Conservation (phyloP, 495 filamentous ascomycete genomes). For the Podospora fimiseda region DNA sequence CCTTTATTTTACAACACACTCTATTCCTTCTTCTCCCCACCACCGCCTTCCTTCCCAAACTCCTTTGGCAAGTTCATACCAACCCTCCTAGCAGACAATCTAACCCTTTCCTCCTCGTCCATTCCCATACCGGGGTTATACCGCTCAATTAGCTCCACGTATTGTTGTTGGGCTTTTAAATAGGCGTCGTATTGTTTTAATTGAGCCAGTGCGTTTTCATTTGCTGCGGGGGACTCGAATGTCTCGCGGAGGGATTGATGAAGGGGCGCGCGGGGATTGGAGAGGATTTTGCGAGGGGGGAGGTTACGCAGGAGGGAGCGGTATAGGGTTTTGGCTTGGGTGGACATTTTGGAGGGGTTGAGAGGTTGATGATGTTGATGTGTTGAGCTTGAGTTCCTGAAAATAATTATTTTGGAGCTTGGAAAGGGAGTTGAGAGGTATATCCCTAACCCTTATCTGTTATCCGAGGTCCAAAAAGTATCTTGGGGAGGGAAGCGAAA, state of each 20-base stretch:
- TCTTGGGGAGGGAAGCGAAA: background rate
- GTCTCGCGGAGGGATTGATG: constrained; percentile 54
- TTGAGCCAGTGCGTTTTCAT: constrained; percentile 39
- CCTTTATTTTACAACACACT: no score
- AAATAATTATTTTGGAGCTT: background rate
- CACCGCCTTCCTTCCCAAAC: constrained; percentile 21
- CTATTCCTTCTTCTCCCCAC: constrained; percentile 7
- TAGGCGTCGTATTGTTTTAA: constrained; percentile 77
- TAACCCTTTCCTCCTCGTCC: constrained; percentile 76
- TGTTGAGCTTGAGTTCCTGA: background rate
- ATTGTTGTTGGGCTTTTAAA: constrained; percentile 72
- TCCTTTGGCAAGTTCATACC: constrained; percentile 77
- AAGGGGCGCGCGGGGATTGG: constrained; percentile 48
- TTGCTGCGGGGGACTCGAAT: constrained; percentile 20
- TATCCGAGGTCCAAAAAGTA: background rate
- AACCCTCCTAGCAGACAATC: constrained; percentile 78
- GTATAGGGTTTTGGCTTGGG: constrained; percentile 57
- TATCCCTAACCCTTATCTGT: constrained; percentile 19
- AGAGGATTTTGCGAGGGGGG: constrained; percentile 57
- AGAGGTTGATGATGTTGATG: background rate
- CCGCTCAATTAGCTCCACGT: constrained; percentile 71
- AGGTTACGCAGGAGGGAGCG: constrained; percentile 87
- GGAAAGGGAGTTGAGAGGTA: background rate
- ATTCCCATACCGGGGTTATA: constrained; percentile 88
- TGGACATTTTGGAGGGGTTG: background rate